Evolutionary conservation across 805 yeast species (phyloP).

Genomic region (Brettanomyces naardenensis): DNA sequence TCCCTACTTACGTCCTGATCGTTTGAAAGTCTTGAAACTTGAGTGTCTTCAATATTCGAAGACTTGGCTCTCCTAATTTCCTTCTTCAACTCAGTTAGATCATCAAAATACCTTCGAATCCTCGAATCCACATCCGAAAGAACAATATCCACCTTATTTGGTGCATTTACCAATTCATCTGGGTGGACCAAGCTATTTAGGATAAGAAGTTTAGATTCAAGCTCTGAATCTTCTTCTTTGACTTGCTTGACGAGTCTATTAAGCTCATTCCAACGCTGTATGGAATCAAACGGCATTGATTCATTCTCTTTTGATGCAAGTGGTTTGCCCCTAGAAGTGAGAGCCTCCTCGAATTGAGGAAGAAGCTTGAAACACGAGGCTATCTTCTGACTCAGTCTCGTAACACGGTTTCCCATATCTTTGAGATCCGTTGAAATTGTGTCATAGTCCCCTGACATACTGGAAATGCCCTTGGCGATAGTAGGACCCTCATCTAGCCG

Average conservation of each 20-base stretch:
- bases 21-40: no score
- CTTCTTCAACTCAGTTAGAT: constrained; percentile 11
- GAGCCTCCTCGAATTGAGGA: background rate
- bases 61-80: no score
- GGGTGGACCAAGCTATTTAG: constrained; percentile 23
- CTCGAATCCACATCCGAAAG: constrained; percentile 21
- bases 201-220: constrained; percentile 20
- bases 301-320: background rate
- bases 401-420: background rate
- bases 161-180: constrained; percentile 20
- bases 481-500: constrained; percentile 21
- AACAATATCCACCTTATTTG: constrained; percentile 20
- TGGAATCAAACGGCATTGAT: constrained; percentile 1
- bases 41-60: no score
- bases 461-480: constrained; percentile 10
- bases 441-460: background rate
- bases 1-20: no score
- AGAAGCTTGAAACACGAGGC: background rate
- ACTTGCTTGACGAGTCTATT: constrained; percentile 2
- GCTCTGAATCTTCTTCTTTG: constrained; percentile 9
- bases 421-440: background rate
- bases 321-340: background rate
- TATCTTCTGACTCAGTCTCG: background rate
- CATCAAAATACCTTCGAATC: constrained; percentile 12
- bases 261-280: background rate